Base-by-base conservation (phyloP, 768 basidiomycete genomes). In the Lentinula aciculospora region DNA sequence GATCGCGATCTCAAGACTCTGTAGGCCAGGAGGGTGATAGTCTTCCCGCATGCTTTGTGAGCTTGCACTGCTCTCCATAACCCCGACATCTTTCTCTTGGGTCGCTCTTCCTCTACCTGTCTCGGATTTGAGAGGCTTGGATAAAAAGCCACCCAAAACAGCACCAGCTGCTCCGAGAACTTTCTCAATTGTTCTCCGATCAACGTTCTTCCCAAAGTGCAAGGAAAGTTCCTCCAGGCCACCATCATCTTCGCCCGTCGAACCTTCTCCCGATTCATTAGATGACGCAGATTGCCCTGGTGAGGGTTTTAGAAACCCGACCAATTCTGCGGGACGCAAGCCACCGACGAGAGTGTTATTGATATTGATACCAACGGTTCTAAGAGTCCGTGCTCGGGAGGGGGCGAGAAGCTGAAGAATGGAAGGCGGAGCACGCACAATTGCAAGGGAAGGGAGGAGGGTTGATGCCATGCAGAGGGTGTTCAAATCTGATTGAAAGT, bases 121-220 rank as follows among this genome's bases (percentile, higher is more conserved):
- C 15, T 28, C 58, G 56, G 59, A 63, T 64, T n/a, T n/a, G n/a
- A n/a, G n/a, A n/a, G n/a, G n/a, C n/a, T n/a, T n/a, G n/a, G 29
- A 56, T 46, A 2, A 28, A n/a, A 61, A 61, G 23, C 66, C 67
- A 4, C 74, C 73, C 4, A 76, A 62, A 15, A 69, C 66, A 4
- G 71, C 69, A 34, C 74, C 74, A 2, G 70, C 73, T 3, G 78
- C 75, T n/a, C 71, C 71, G 34, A 81, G 56, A 8, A 78, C 69
- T 60, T 80, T 80, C 56, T 77, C 79, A 29, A 77, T 69, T 13
- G 78, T 74, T 40, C 80, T 67, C 57, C 69, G 66, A 60, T 81
- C 80, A 15, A 80, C 74, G 23, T 65, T 63, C 21, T 68, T 64
- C 1, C 71, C 67, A 59, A 81, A 80, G 6, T 66, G 61, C 3